Conservation (phyloP, 2,329 filamentous ascomycete species). For the Aspergillus caelatus region DNA sequence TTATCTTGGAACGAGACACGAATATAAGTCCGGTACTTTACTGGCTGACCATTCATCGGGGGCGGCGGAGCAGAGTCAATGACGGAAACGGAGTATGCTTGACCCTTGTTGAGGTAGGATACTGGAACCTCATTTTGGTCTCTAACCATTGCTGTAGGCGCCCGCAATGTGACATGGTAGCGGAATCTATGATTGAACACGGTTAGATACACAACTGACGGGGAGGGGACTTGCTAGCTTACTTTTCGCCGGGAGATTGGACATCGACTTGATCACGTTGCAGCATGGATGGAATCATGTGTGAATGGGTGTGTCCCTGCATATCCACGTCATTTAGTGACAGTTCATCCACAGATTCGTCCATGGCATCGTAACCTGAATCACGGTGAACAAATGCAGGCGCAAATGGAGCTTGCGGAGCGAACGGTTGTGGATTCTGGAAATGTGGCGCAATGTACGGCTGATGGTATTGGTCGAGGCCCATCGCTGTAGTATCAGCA, state of each 20-base stretch:
- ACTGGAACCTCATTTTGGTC: conserved; percentile 87
- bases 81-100: conserved; percentile 86
- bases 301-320: conserved; percentile 57
- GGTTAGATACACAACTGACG: conserved; percentile 18
- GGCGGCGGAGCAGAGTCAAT: conserved; percentile 71
- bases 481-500: conserved; percentile 63
- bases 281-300: conserved; percentile 39
- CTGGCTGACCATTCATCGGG: conserved; percentile 60
- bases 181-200: conserved; percentile 64
- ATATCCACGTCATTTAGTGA: conserved; percentile 60
- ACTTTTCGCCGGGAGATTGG: conserved; percentile 56
- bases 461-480: conserved; percentile 69
- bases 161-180: conserved; percentile 86
- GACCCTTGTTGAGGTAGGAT: conserved; percentile 98
- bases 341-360: conserved; percentile 67
- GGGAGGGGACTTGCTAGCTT: conserved; percentile 22
- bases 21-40: conserved; percentile 84
- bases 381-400: conserved; percentile 83
- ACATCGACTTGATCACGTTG: conserved; percentile 31
- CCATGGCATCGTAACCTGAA: conserved; percentile 77
- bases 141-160: conserved; percentile 91
- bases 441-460: conserved; percentile 61
- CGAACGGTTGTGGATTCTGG: conserved; percentile 72
- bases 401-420: conserved; percentile 65
- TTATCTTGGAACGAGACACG: conserved; percentile 98